Evolutionary conservation across 495 filamentous ascomycete species (phyloP).

Genomic region (Melanomma pulvis-pyrius): DNA sequence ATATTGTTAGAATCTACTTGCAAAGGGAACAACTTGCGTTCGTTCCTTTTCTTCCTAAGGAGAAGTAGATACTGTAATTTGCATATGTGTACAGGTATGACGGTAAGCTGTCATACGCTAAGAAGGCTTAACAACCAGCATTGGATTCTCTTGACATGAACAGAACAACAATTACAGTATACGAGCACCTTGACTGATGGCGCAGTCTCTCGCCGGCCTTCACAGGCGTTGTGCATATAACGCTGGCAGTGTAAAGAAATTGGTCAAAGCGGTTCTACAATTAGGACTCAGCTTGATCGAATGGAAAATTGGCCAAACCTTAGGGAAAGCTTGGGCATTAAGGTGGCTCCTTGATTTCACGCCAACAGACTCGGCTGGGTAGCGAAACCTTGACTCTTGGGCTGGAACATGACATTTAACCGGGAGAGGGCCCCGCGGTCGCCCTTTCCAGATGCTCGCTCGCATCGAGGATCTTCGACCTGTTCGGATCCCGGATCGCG

Average conservation of each 20-base stretch:
- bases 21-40: too few species aligned
- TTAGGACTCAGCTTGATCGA: not conserved
- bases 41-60: too few species aligned
- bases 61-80: too few species aligned
- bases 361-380: not conserved
- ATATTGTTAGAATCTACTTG: too few species aligned
- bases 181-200: not conserved
- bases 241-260: not conserved
- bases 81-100: too few species aligned
- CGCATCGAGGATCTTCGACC: not conserved
- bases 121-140: too few species aligned
- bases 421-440: not conserved
- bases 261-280: not conserved
- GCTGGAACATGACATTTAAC: not conserved
- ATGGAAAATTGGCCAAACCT: too few species aligned
- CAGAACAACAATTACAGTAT: too few species aligned
- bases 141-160: too few species aligned
- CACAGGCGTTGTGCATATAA: not conserved
- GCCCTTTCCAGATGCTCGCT: not conserved
- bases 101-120: too few species aligned
- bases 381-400: not conserved
- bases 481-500: not conserved
- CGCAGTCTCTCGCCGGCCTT: not conserved
- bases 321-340: not conserved
- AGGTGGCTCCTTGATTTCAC: not conserved